Base-by-base conservation (phyloP, 108 stramenopile species). In the Fragilaria crotonensis region DNA sequence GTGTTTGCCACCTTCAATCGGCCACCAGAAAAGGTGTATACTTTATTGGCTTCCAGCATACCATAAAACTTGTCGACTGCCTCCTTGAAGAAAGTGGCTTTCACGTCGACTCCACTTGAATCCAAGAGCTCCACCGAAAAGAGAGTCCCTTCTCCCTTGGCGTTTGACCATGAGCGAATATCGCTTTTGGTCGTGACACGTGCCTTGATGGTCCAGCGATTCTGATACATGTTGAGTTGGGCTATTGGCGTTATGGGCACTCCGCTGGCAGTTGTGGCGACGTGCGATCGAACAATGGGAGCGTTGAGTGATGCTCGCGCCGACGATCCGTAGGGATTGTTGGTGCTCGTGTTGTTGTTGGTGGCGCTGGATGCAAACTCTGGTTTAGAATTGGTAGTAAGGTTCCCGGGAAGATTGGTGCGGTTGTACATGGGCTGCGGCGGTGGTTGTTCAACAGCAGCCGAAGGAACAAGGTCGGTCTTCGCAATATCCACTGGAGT, bases 71-170 rank as follows among this genome's bases (percentile, higher is more conserved):
- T 94, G 23, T 97, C 95, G 28, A 90, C 93, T 5, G 85, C 91
- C 54, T 95, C 96, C 72, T 96, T 96, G 83, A 98, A 98, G 60
- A 98, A 85, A 51, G 97, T 98, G 52, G 77, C 91, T 25, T 87
- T 78, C 57, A 98, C 90, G 73, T 98, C 97, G 45, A 73, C 71
- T 2, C 93, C 95, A 4, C 62, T 57, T 27, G 73, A 67, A 63
- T 98, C 97, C 47, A 98, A 68, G 20, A 98, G 68, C 55, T 91
- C 94, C 27, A 97, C 63, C 23, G 72, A 73, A 67, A 95, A 95
- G 5, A 98, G 75, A 29, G 57, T 64, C 49, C 97, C 97, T 70
- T 95, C 93, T 0, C 96, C 96, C 73, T 83, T 81, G 67, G 93
- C 88, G 62, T 98, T 96, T 66, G 67, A 65, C 93, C 93, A 98